Percentiles rank a stretch among this genome's conserved stretches.
Conservation (phyloP, 1,139 yeast species). For the Debaryomyces robertsiae region DNA sequence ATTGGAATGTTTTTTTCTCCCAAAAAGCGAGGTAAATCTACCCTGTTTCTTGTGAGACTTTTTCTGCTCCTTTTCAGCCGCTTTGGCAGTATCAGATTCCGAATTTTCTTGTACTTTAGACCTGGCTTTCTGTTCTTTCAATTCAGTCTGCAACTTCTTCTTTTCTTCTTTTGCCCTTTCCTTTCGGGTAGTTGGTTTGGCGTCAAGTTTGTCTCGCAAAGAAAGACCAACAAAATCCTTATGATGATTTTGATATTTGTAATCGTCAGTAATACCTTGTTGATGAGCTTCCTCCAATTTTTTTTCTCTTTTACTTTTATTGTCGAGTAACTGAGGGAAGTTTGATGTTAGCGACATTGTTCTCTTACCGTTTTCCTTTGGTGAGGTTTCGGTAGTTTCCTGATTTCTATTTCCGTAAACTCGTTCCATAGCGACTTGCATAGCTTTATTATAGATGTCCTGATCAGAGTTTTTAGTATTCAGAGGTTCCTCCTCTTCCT, state of each 20-base stretch:
- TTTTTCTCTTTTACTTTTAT: conserved; percentile 12
- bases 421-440: conserved; percentile 43
- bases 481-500: conserved; percentile 11
- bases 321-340: conserved; percentile 3
- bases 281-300: conserved; percentile 19
- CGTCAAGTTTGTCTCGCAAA: conserved; percentile 27
- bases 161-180: conserved; percentile 40
- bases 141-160: conserved; percentile 21
- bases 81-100: conserved; percentile 15
- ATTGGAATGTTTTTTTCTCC: conserved; percentile 5
- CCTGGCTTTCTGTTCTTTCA: conserved; percentile 21
- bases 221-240: conserved; percentile 42
- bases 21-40: conserved; percentile 9
- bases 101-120: conserved; percentile 15
- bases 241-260: conserved; percentile 42
- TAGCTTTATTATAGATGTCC: conserved; percentile 39
- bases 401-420: conserved; percentile 36
- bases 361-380: neutral
- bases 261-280: conserved; percentile 33
- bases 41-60: conserved; percentile 6
- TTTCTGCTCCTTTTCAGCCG: conserved; percentile 10
- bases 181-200: conserved; percentile 25
- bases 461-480: conserved; percentile 13
- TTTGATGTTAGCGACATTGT: neutral
- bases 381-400: neutral